phyloP scores from a whole-genome alignment of 345 rosid species.

The Acer saccharum region DNA sequence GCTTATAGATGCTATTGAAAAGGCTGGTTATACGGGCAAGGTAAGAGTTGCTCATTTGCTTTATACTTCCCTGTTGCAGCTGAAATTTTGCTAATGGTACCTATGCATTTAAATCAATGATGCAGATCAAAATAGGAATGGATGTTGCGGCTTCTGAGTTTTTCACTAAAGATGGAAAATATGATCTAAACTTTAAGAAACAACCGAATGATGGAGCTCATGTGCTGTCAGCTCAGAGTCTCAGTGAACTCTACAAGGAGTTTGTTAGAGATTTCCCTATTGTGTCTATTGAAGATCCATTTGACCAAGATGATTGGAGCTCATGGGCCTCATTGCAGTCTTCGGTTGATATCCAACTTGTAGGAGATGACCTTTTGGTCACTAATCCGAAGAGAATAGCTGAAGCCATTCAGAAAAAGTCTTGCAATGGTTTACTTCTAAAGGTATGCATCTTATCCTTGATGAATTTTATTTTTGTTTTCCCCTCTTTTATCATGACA shows the following conservation, averaged over 20 bases:
- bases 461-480: slow-evolving; percentile 7
- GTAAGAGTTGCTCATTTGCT: slow-evolving; percentile 31
- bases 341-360: slow-evolving; percentile 87
- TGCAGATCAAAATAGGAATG: slow-evolving; percentile 97
- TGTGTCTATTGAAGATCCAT: slow-evolving; percentile 94
- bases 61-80: slow-evolving; percentile 8
- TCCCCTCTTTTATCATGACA: neutral
- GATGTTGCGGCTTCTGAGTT: slow-evolving; percentile 99
- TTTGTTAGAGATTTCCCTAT: slow-evolving; percentile 90
- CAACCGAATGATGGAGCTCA: slow-evolving; percentile 92
- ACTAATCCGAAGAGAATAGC: slow-evolving; percentile 95
- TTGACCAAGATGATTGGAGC: slow-evolving; percentile 99
- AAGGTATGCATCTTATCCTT: slow-evolving; percentile 50
- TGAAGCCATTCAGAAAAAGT: slow-evolving; percentile 85
- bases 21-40: slow-evolving; percentile 95
- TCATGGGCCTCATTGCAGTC: slow-evolving; percentile 90
- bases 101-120: slow-evolving; percentile 16
- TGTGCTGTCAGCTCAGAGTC: slow-evolving; percentile 75
- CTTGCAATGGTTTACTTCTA: slow-evolving; percentile 89
- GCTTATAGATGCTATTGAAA: slow-evolving; percentile 94
- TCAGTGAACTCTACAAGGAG: slow-evolving; percentile 79
- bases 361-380: slow-evolving; percentile 95
- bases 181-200: slow-evolving; percentile 94
- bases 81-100: neutral
- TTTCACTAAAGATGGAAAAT: slow-evolving; percentile 77